These are phyloP conservation scores for Ganoderma lingzhi DNA, from an alignment of 1,284 basidiomycete species.

Conservation along the genomic window DNA sequence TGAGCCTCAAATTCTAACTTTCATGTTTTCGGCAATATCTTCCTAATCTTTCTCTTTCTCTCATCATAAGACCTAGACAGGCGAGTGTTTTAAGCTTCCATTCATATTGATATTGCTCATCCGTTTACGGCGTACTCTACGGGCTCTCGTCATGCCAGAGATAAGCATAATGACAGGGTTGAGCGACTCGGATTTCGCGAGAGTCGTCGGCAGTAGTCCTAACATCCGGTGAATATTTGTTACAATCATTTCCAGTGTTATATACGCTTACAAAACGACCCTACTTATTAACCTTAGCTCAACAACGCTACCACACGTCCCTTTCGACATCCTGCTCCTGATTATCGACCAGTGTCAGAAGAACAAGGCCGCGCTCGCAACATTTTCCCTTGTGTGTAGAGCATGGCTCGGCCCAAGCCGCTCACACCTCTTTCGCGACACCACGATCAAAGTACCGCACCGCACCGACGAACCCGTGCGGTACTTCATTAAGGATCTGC, in stretches of 20 bases:
- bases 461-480: background rate
- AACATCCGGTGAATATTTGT: background rate
- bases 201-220: background rate
- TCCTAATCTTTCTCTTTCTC: background rate
- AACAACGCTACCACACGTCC: background rate
- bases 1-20: too few species aligned
- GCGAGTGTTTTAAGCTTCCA: background rate
- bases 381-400: background rate
- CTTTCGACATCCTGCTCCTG: conserved; percentile 1
- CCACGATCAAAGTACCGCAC: background rate
- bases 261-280: background rate
- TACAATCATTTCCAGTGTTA: background rate
- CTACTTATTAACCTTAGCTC: background rate
- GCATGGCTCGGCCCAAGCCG: background rate
- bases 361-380: background rate
- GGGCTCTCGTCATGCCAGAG: background rate
- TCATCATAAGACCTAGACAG: too few species aligned
- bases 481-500: background rate
- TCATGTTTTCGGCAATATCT: too few species aligned
- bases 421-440: background rate
- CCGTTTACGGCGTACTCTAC: background rate
- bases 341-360: background rate
- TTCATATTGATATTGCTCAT: background rate
- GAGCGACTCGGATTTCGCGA: background rate
- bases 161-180: background rate